A percentile compares a stretch with the other conserved stretches of the same genome.
phyloP scores from a whole-genome alignment of 2,329 filamentous ascomycete genomes.

The Ophiocordyceps camponoti-rufipedis region DNA sequence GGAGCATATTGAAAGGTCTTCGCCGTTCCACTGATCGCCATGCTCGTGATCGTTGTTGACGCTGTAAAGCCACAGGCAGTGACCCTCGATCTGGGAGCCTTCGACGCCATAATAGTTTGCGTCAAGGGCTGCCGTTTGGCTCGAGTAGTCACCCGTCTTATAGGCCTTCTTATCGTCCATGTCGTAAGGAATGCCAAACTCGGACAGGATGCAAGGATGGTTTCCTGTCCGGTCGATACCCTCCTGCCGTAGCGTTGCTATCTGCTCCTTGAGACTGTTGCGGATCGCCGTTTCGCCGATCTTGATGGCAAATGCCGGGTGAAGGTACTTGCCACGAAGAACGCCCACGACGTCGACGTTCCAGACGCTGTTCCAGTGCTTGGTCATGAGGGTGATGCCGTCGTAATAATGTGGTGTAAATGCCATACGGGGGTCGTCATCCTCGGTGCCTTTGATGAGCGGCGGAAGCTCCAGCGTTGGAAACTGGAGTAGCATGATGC shows the following conservation, averaged over 20 bases:
- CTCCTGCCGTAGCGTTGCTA: slow-evolving; percentile 67
- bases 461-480: slow-evolving; percentile 87
- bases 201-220: slow-evolving; percentile 77
- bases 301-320: slow-evolving; percentile 81
- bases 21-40: slow-evolving; percentile 94
- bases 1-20: slow-evolving; percentile 84
- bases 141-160: slow-evolving; percentile 85
- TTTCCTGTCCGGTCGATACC: slow-evolving; percentile 76
- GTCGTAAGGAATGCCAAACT: slow-evolving; percentile 96
- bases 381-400: slow-evolving; percentile 88
- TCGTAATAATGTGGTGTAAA: slow-evolving; percentile 96
- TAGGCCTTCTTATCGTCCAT: slow-evolving; percentile 97
- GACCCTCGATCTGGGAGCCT: slow-evolving; percentile 65
- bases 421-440: slow-evolving; percentile 79
- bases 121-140: slow-evolving; percentile 81
- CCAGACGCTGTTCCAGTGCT: slow-evolving; percentile 96
- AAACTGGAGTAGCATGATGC: slow-evolving; percentile 80
- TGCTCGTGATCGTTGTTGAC: slow-evolving; percentile 69
- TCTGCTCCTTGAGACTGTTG: slow-evolving; percentile 80
- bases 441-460: slow-evolving; percentile 64
- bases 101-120: slow-evolving; percentile 91
- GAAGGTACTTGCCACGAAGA: slow-evolving; percentile 71
- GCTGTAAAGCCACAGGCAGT: slow-evolving; percentile 78
- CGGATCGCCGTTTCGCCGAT: slow-evolving; percentile 86
- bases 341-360: slow-evolving; percentile 93